Conservation (phyloP, 805 yeast species). For the Brettanomyces bruxellensis region DNA sequence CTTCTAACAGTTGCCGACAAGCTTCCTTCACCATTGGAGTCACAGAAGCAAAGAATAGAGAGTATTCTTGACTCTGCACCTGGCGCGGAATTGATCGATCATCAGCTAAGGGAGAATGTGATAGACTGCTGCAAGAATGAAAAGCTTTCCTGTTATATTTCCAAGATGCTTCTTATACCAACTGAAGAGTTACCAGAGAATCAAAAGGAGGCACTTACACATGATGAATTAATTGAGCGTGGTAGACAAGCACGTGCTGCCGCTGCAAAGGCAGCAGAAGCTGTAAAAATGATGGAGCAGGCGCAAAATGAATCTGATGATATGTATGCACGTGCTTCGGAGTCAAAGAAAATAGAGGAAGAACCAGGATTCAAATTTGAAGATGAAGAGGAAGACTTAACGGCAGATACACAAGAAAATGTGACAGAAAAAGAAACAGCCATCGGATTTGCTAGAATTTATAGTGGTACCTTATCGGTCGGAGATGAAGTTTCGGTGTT, state of each 20-base stretch:
- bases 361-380: constrained; percentile 34
- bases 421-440: constrained; percentile 48
- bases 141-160: constrained; percentile 67
- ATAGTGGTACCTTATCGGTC: constrained; percentile 68
- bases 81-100: constrained; percentile 38
- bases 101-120: constrained; percentile 46
- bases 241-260: constrained; percentile 56
- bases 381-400: constrained; percentile 32
- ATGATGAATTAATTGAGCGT: constrained; percentile 53
- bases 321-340: not conserved
- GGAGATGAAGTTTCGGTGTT: constrained; percentile 72
- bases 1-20: constrained; percentile 76
- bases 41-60: constrained; percentile 68
- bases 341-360: constrained; percentile 2
- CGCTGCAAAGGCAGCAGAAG: constrained; percentile 58
- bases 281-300: constrained; percentile 26
- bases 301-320: constrained; percentile 6
- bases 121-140: constrained; percentile 57
- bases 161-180: constrained; percentile 84
- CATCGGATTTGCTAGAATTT: constrained; percentile 83
- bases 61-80: constrained; percentile 55
- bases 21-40: constrained; percentile 71
- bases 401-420: constrained; percentile 27
- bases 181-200: constrained; percentile 66
- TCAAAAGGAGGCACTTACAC: constrained; percentile 31